Conservation (phyloP, 2,329 filamentous ascomycete genomes). For the Cordyceps cicadae region DNA sequence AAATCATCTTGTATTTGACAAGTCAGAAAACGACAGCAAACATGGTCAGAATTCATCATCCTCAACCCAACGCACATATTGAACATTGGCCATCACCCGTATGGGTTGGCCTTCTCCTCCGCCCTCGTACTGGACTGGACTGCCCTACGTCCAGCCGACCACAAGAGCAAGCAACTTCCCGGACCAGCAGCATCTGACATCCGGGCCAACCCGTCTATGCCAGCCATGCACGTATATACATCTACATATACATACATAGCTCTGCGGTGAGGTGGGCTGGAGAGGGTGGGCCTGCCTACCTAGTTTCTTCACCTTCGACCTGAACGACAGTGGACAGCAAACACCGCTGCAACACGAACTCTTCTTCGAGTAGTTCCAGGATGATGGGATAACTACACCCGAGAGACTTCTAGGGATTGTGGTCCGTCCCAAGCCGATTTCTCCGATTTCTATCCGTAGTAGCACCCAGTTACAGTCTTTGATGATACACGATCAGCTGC, state of each 20-base stretch:
- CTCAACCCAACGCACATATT: not conserved
- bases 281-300: not conserved
- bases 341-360: not conserved
- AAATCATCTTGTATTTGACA: not conserved
- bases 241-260: too few relatives aligned
- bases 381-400: too few relatives aligned
- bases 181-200: not conserved
- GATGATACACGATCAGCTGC: not conserved
- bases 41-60: not conserved
- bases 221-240: too few relatives aligned
- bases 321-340: not conserved
- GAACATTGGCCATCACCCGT: not conserved
- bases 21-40: conserved; percentile 2
- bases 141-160: too few relatives aligned
- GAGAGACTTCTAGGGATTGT: too few relatives aligned
- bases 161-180: too few relatives aligned
- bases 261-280: too few relatives aligned
- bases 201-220: not conserved
- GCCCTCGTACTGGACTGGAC: too few relatives aligned
- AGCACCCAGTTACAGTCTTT: not conserved
- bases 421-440: too few relatives aligned
- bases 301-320: not conserved
- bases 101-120: too few relatives aligned
- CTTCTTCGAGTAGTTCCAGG: not conserved
- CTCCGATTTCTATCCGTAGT: too few relatives aligned